Evolutionary conservation across 2,329 filamentous ascomycete genomes (phyloP).

Genomic region (Penicillium sclerotiorum): DNA sequence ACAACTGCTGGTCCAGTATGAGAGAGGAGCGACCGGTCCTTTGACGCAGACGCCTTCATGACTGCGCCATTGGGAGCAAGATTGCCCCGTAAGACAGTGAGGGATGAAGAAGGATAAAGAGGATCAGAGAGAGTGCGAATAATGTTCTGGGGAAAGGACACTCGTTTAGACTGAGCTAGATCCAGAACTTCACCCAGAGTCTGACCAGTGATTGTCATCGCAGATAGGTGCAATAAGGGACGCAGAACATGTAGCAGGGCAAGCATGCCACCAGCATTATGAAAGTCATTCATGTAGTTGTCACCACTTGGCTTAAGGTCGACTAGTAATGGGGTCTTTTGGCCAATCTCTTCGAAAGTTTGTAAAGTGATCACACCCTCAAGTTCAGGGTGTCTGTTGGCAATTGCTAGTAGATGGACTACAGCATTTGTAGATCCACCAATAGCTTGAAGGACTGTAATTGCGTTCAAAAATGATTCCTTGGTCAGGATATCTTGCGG

Average conservation of each 20-base stretch:
- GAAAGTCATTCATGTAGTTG: slow-evolving; percentile 60
- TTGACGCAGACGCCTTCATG: slow-evolving; percentile 55
- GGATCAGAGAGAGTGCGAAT: slow-evolving; percentile 50
- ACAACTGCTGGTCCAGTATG: slow-evolving; percentile 52
- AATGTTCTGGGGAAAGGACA: slow-evolving; percentile 45
- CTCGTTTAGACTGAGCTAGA: slow-evolving; percentile 44
- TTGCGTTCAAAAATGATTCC: slow-evolving; percentile 56
- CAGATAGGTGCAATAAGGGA: slow-evolving; percentile 50
- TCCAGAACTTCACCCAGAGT: slow-evolving; percentile 52
- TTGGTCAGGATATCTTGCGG: slow-evolving; percentile 50
- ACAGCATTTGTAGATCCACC: slow-evolving; percentile 61
- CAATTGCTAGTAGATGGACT: slow-evolving; percentile 58
- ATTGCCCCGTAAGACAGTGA: slow-evolving; percentile 52
- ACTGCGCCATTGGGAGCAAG: slow-evolving; percentile 53
- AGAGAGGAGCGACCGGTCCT: slow-evolving; percentile 48
- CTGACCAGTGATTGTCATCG: slow-evolving; percentile 51
- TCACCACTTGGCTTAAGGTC: slow-evolving; percentile 58
- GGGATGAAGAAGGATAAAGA: slow-evolving; percentile 48
- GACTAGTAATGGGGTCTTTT: slow-evolving; percentile 50
- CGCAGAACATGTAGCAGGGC: slow-evolving; percentile 50
- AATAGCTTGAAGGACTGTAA: slow-evolving; percentile 57
- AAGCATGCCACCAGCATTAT: slow-evolving; percentile 56
- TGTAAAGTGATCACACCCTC: slow-evolving; percentile 49
- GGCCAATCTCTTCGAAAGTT: slow-evolving; percentile 53
- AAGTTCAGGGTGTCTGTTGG: slow-evolving; percentile 54